Conservation (phyloP, 2,329 filamentous ascomycete genomes). For the Dryadomyces quercivorus region DNA sequence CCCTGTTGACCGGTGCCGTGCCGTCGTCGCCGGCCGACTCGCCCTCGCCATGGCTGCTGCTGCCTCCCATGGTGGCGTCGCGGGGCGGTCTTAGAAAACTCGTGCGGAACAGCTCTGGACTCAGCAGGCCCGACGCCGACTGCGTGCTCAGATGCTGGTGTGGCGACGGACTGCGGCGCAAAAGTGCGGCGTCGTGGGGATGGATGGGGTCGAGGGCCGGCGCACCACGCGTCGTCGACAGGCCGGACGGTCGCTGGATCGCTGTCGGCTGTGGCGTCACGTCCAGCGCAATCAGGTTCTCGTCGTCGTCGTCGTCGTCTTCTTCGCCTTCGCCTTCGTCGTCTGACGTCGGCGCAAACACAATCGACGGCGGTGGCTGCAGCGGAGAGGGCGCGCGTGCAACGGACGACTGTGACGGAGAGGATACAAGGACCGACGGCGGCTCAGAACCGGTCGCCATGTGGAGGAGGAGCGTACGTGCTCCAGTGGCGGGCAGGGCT, state of each 20-base stretch:
- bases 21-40: background rate
- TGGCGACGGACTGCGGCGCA: constrained; percentile 10
- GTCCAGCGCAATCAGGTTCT: background rate
- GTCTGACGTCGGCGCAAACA: constrained; percentile 1
- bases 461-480: background rate
- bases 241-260: background rate
- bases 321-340: background rate
- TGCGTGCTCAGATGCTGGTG: background rate
- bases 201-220: background rate
- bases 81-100: background rate
- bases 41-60: background rate
- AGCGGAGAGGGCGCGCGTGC: background rate
- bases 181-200: constrained; percentile 10
- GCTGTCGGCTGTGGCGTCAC: background rate
- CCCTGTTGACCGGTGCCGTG: too few relatives aligned
- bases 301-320: background rate
- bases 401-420: background rate
- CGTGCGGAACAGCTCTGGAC: background rate
- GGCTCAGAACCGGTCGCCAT: background rate
- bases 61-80: background rate
- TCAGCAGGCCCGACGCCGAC: background rate
- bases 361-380: background rate
- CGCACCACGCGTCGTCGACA: background rate
- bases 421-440: background rate
- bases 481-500: background rate